These are phyloP conservation scores for Backusella circina DNA, from an alignment of 192 early-diverging fungal genomes.

Conservation along the genomic window DNA sequence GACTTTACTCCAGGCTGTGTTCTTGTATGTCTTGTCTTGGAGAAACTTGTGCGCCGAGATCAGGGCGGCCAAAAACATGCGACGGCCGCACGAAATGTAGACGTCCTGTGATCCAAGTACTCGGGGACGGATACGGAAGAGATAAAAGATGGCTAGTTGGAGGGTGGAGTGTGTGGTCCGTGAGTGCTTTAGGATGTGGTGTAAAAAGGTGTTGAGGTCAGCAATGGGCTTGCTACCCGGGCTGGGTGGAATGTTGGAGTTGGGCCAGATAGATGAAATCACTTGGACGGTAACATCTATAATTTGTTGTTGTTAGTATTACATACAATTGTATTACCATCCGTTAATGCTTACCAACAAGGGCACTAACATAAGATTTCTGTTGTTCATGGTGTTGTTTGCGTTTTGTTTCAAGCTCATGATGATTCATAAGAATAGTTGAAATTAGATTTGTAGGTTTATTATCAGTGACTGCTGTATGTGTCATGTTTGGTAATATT, in stretches of 20 bases:
- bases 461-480: not conserved
- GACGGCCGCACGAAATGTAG: slow-evolving; percentile 64
- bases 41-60: slow-evolving; percentile 89
- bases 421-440: slow-evolving; percentile 1
- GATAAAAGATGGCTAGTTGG: slow-evolving; percentile 56
- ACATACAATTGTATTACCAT: no score
- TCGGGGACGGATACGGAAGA: slow-evolving; percentile 36
- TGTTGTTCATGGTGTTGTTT: slow-evolving; percentile 13
- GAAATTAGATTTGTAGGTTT: slow-evolving; percentile 5
- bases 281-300: slow-evolving; percentile 51
- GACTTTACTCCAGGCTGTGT: slow-evolving; percentile 88
- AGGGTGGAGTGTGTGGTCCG: slow-evolving; percentile 57
- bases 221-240: slow-evolving; percentile 30
- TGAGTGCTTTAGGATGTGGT: slow-evolving; percentile 52
- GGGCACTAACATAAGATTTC: slow-evolving; percentile 10
- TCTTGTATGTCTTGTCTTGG: slow-evolving; percentile 83
- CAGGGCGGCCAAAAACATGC: slow-evolving; percentile 81
- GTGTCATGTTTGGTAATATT: slow-evolving; percentile 1
- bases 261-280: slow-evolving; percentile 52
- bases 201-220: slow-evolving; percentile 52
- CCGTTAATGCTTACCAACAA: slow-evolving; percentile 15
- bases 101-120: slow-evolving; percentile 21
- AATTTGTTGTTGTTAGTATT: not conserved
- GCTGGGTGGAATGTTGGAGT: slow-evolving; percentile 13
- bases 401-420: slow-evolving; percentile 10